phyloP scores from a whole-genome alignment of 2,329 filamentous ascomycete species.

The Rutstroemia sp. region DNA sequence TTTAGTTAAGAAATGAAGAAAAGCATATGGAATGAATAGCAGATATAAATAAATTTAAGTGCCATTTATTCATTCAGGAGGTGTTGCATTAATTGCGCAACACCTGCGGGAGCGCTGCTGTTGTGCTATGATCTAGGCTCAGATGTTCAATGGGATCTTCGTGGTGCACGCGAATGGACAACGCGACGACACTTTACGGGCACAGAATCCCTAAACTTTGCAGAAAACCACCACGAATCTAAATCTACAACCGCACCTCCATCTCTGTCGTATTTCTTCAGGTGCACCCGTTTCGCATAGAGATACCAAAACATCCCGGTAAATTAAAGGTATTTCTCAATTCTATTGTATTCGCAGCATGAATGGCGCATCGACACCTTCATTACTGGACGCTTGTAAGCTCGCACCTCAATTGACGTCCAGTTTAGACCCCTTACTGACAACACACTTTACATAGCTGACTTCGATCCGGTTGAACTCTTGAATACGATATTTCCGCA shows the following conservation, averaged over 20 bases:
- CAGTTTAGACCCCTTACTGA: slow-evolving; percentile 12
- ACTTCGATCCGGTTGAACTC: slow-evolving; percentile 90
- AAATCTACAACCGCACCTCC: not conserved
- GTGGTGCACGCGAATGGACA: too few relatives aligned
- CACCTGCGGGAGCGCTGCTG: too few relatives aligned
- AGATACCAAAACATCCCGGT: too few relatives aligned
- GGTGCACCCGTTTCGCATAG: too few relatives aligned
- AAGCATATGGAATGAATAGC: not conserved
- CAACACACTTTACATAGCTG: slow-evolving; percentile 38
- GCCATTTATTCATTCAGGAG: too few relatives aligned
- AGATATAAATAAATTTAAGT: not conserved
- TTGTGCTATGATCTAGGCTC: too few relatives aligned
- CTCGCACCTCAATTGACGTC: slow-evolving; percentile 1
- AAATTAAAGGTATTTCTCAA: not conserved
- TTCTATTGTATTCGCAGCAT: slow-evolving; percentile 14
- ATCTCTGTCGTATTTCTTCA: slow-evolving; percentile 1
- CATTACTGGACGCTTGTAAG: slow-evolving; percentile 30
- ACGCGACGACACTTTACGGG: not conserved
- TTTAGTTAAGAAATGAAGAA: not conserved
- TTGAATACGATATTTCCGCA: slow-evolving; percentile 91
- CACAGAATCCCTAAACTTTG: too few relatives aligned
- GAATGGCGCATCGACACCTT: slow-evolving; percentile 25
- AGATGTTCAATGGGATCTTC: too few relatives aligned
- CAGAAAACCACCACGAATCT: not conserved
- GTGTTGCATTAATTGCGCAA: too few relatives aligned